phyloP scores from a whole-genome alignment of 331 rosid species.

The Arachis monticola region DNA sequence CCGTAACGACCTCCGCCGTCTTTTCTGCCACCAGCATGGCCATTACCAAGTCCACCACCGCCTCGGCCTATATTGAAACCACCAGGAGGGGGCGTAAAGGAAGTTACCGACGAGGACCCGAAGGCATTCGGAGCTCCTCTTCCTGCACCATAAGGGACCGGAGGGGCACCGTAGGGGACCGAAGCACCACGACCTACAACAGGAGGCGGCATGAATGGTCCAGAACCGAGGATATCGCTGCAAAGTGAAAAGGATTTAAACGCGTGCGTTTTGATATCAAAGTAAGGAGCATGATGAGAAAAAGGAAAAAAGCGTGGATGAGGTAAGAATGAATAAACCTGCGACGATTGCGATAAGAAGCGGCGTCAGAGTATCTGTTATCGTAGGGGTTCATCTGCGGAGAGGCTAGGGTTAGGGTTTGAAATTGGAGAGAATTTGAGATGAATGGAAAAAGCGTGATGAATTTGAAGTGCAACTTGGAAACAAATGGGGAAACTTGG shows the following conservation, averaged over 20 bases:
- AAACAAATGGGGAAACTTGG: background rate
- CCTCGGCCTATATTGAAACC: slow-evolving; percentile 72
- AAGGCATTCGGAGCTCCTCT: slow-evolving; percentile 45
- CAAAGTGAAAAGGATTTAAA: background rate
- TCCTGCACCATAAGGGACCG: slow-evolving; percentile 51
- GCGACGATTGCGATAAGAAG: slow-evolving; percentile 83
- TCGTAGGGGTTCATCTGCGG: slow-evolving; percentile 64
- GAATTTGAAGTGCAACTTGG: background rate
- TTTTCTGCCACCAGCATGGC: slow-evolving; percentile 40
- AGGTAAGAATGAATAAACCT: slow-evolving; percentile 46
- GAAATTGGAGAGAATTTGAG: background rate
- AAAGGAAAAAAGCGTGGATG: background rate
- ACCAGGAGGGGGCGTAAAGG: slow-evolving; percentile 73
- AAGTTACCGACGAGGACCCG: slow-evolving; percentile 57
- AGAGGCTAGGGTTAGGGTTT: slow-evolving; percentile 30
- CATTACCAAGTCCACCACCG: slow-evolving; percentile 32
- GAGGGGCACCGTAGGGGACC: slow-evolving; percentile 44
- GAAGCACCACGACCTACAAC: slow-evolving; percentile 56
- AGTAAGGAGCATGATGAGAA: background rate
- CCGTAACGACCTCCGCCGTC: slow-evolving; percentile 40
- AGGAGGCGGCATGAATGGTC: slow-evolving; percentile 44
- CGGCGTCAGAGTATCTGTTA: slow-evolving; percentile 62
- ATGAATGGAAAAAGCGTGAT: background rate
- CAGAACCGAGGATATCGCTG: slow-evolving; percentile 70
- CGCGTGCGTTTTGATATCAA: background rate